Percentiles rank a stretch among this genome's conserved stretches.
phyloP scores from a whole-genome alignment of 2,329 filamentous ascomycete species.

The Pleurostoma richardsiae region DNA sequence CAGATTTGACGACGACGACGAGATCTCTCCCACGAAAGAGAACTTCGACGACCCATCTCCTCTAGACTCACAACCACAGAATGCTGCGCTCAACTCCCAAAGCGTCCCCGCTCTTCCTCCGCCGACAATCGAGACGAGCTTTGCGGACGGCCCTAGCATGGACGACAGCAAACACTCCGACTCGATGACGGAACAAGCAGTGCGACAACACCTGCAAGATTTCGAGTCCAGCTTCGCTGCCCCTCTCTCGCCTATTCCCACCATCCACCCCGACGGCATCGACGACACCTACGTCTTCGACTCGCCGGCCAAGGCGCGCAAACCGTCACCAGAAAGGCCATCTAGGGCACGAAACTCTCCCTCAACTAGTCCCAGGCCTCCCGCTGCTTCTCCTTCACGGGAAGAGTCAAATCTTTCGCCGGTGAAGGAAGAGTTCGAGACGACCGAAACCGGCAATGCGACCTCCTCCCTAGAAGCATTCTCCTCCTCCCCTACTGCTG shows the following conservation, averaged over 20 bases:
- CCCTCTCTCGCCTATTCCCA: slow-evolving; percentile 50
- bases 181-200: slow-evolving; percentile 46
- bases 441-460: slow-evolving; percentile 23
- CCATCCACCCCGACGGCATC: slow-evolving; percentile 36
- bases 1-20: slow-evolving; percentile 10
- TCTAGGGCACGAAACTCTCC: slow-evolving; percentile 18
- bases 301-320: slow-evolving; percentile 24
- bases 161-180: slow-evolving; percentile 34
- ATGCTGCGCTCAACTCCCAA: slow-evolving; percentile 9
- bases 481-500: slow-evolving; percentile 52
- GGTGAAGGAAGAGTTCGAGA: background rate
- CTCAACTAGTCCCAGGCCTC: slow-evolving; percentile 10
- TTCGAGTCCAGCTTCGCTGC: slow-evolving; percentile 63
- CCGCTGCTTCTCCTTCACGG: background rate
- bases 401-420: background rate
- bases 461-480: slow-evolving; percentile 49
- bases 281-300: slow-evolving; percentile 61
- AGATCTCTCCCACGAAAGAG: slow-evolving; percentile 11
- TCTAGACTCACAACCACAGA: slow-evolving; percentile 4
- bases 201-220: slow-evolving; percentile 54
- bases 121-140: slow-evolving; percentile 30
- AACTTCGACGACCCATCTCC: slow-evolving; percentile 10
- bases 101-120: slow-evolving; percentile 17
- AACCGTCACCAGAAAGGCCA: slow-evolving; percentile 9
- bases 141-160: slow-evolving; percentile 30